Base-by-base conservation (phyloP, 441 rosid species). In the Gossypium laxum region DNA sequence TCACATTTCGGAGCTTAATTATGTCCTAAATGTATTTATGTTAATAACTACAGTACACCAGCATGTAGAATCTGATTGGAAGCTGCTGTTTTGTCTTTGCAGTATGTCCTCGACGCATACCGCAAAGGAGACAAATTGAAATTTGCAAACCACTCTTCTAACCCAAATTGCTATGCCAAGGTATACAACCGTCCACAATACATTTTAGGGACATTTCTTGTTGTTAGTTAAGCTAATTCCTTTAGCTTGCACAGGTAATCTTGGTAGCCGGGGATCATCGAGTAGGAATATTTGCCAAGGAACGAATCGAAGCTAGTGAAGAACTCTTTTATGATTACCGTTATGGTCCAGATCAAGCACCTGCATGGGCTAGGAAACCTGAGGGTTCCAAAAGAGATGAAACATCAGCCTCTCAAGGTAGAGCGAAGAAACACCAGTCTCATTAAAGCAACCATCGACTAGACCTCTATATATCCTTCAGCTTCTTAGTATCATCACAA, bases 361-460 rank as follows among this genome's bases (percentile, higher is more conserved):
- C 98, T 1, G 84, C 79, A 0, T 92, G 96, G 96, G 98, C 98
- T 72, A 83, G 92, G 61, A 90, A 81, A 76, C 97, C 98, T 4
- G 97, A 91, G 78, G 87, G 92, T 67, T 87, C 96, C 17, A 87
- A 80, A 78, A 86, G 89, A 81, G 97, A 90, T 52, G 93, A 90
- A 52, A 71, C 83, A 0, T 80, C 89, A 45, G 73, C 76, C 72
- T 80, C 92, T 34, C 97, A 86, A 78, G 95, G 95, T 74, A 83
- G 98, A 83, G 93, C 97, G 45, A 93, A 89, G 89, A 93, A 93
- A 76, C 97, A 93, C 78, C 98, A 91, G 72, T 93, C 96, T 74
- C 94, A 89, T 75, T 90, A 83, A 87, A 72, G 68, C 47, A 6
- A 5, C 51, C 0, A n/a, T 52, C 38, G 14, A 7, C 30, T 56